A percentile compares a stretch with the other conserved stretches of the same genome.
Evolutionary conservation across 2,329 filamentous ascomycete species (phyloP).

Genomic region (Aureobasidium sp.): DNA sequence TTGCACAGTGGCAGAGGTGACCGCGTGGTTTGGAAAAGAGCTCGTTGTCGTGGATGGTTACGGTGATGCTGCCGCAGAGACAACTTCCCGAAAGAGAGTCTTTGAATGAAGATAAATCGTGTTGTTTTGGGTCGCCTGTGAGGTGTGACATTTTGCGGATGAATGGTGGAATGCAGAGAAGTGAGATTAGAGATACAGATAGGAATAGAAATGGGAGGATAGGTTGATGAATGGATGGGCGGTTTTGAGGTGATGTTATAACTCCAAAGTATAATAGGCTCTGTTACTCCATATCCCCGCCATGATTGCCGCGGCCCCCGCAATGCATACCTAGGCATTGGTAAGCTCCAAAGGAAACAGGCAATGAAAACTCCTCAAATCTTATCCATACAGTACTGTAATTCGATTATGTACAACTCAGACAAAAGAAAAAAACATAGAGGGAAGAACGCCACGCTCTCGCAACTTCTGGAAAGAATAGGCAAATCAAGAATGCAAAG

Average conservation of each 20-base stretch:
- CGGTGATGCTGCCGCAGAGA: conserved; percentile 39
- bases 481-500: not conserved
- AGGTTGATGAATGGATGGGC: not conserved
- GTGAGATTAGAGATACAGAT: too few relatives aligned
- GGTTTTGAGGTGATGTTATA: too few relatives aligned
- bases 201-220: too few relatives aligned
- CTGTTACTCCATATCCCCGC: not conserved
- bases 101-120: conserved; percentile 26
- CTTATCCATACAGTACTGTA: not conserved
- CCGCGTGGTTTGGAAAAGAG: conserved; percentile 39
- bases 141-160: conserved; percentile 20
- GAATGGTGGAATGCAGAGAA: too few relatives aligned
- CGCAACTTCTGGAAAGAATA: not conserved
- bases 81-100: conserved; percentile 33
- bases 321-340: not conserved
- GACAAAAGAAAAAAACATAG: not conserved
- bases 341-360: not conserved
- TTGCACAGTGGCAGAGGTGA: conserved; percentile 43
- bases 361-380: not conserved
- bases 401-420: not conserved
- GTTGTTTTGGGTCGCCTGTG: conserved; percentile 33
- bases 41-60: conserved; percentile 36
- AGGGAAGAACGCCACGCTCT: not conserved
- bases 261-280: not conserved
- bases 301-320: not conserved